Base-by-base conservation (phyloP, 169 alveolate species). In the Fabrea salina region DNA sequence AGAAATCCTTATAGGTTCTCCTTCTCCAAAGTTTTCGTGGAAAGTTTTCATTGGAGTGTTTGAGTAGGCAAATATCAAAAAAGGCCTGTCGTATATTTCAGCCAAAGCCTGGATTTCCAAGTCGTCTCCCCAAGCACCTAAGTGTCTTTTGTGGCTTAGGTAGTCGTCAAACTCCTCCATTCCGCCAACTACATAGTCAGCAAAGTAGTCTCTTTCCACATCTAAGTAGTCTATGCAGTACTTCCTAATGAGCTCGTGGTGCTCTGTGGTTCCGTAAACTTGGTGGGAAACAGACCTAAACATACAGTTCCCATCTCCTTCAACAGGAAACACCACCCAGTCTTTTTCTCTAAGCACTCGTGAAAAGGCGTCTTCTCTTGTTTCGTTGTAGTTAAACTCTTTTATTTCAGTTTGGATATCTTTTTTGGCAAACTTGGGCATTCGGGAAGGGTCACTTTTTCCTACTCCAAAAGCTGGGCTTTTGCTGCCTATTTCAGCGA, bases 301-400 rank as follows among this genome's bases (percentile, higher is more conserved):
- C 59, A 92, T 79, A 35, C 96, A 92, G 71, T 92, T 92, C 0
- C 96, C 96, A 84, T 92, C 96, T 16, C 87, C 94, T 25, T 74
- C 54, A 1, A 54, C 71, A 5, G 68, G 68, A 39, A 74, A 16
- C 35, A 74, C 39, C 37, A 22, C 19, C 11, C 30, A 53, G 27
- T 50, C 35, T 13, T 56, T 74, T 54, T 53, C 72, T n/a, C 1
- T 41, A 4, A 70, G n/a, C 30, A 30, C 22, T 4, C 37, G 25
- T 35, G n/a, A 19, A 33, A 70, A 70, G 37, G 16, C 19, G 1
- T 50, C 49, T 70, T 70, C 79, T 70, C 64, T 11, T 11, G 30
- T 32, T 44, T 25, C 25, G 0, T n/a, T 27, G 4, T 47, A 25
- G n/a, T 70, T 27, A 3, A 16, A 44, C 5, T 50, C 49, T 35